A percentile compares a stretch with the other conserved stretches of the same genome.
These are phyloP conservation scores for Penicillium longicatenatum DNA, from an alignment of 495 filamentous ascomycete genomes.

Conservation along the genomic window DNA sequence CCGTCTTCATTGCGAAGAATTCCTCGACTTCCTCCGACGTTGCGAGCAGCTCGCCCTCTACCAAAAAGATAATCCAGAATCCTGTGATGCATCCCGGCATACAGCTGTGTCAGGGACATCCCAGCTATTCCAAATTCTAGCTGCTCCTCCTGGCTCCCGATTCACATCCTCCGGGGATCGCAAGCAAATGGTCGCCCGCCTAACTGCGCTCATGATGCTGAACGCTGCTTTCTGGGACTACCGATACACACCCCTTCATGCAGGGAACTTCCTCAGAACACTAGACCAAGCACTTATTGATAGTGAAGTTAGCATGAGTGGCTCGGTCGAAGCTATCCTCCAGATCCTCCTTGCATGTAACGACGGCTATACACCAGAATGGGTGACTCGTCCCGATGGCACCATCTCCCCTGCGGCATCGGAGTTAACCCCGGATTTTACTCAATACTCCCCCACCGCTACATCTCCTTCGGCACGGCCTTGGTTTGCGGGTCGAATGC, in stretches of 20 bases:
- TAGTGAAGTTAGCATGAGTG: conserved; percentile 41
- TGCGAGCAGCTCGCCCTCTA: conserved; percentile 38
- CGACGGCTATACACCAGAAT: conserved; percentile 22
- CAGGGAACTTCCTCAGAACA: conserved; percentile 34
- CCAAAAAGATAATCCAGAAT: conserved; percentile 22
- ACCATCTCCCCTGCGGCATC: not conserved
- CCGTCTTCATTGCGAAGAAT: conserved; percentile 37
- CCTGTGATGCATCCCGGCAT: conserved; percentile 23
- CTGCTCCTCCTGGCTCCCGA: conserved; percentile 31
- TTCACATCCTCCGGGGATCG: conserved; percentile 36
- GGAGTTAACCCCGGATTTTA: conserved; percentile 28
- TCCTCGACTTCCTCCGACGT: conserved; percentile 40
- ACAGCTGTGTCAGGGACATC: conserved; percentile 30
- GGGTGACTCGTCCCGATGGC: not conserved
- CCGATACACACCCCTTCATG: conserved; percentile 27
- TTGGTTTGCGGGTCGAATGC: conserved; percentile 45
- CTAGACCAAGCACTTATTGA: conserved; percentile 31
- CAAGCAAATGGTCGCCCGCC: conserved; percentile 40
- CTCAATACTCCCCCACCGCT: conserved; percentile 32
- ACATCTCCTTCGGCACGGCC: conserved; percentile 34
- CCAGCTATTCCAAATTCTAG: conserved; percentile 32
- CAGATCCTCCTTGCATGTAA: conserved; percentile 44
- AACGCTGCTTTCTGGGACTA: conserved; percentile 49
- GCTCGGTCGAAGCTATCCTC: conserved; percentile 41
- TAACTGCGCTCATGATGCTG: conserved; percentile 36